Evolutionary conservation across 305 asterid genomes (phyloP), one percentile per base, ranked within the genome.

Genomic region (Fraxinus platypoda): DNA sequence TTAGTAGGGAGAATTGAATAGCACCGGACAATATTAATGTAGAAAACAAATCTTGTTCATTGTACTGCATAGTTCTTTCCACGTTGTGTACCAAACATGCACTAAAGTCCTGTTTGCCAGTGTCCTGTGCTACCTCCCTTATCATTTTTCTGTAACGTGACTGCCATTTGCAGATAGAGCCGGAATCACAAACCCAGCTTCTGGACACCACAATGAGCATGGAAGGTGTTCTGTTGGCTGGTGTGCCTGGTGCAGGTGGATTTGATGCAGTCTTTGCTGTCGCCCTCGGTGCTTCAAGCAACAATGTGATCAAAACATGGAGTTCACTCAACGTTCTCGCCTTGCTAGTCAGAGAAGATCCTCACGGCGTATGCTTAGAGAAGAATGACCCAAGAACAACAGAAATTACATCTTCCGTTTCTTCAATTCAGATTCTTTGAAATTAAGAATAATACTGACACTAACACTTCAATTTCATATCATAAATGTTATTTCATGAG

Each of bases 221-320:
- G 82, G 95, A 93, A 88, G 99, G 99, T 79, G 98, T 93, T 80
- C 62, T 94, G 62, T 79, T 97, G 86, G 97, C 94, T n/a, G 99
- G 98, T 73, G 98, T 97, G 87, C 99, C 98, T 25, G 99, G 98
- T 76, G 99, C 97, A 12, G 99, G 99, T 75, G 99, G 99, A 2
- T 97, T 94, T 57, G 99, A 93, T 78, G 99, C 98, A 0, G 95
- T 94, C 34, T 93, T 93, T 90, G 97, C 98, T 11, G 86, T 97
- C 81, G 87, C 96, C 57, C 86, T 96, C 84, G 98, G 96, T 33
- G 88, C 79, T 83, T 89, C 97, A 59, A 88, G 90, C 87, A 73
- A 80, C 78, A 89, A 88, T 17, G 92, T 97, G 73, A 76, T 87
- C 81, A 87, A 83, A 77, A 86, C 89, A 59, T 97, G 99, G 99